phyloP scores from a whole-genome alignment of 768 basidiomycete genomes.

The Boletus bicolor region DNA sequence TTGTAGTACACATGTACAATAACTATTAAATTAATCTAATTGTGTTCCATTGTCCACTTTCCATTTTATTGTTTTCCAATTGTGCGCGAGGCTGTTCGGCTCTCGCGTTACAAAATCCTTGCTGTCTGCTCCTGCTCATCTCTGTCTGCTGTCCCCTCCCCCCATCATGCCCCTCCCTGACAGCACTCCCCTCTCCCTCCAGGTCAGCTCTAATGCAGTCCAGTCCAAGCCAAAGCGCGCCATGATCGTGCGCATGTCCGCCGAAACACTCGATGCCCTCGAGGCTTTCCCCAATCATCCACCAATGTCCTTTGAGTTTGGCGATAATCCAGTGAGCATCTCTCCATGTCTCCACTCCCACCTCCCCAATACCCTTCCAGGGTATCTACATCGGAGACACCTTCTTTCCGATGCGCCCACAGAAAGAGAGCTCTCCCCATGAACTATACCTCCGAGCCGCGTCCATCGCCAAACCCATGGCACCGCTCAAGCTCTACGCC shows the following conservation, averaged over 20 bases:
- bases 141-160: too few relatives aligned
- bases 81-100: too few relatives aligned
- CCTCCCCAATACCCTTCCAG: slow-evolving; percentile 32
- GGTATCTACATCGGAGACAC: slow-evolving; percentile 63
- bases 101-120: too few relatives aligned
- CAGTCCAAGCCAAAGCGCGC: slow-evolving; percentile 67
- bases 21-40: too few relatives aligned
- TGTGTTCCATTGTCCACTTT: too few relatives aligned
- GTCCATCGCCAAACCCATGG: slow-evolving; percentile 53
- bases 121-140: too few relatives aligned
- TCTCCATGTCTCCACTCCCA: background rate
- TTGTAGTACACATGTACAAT: too few relatives aligned
- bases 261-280: slow-evolving; percentile 68
- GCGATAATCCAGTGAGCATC: slow-evolving; percentile 51
- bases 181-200: slow-evolving; percentile 52
- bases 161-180: slow-evolving; percentile 66
- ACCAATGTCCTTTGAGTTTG: slow-evolving; percentile 60
- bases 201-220: slow-evolving; percentile 50
- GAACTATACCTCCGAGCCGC: slow-evolving; percentile 72
- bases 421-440: slow-evolving; percentile 54
- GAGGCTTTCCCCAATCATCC: slow-evolving; percentile 44
- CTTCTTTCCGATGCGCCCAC: slow-evolving; percentile 57
- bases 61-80: too few relatives aligned
- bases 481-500: slow-evolving; percentile 70
- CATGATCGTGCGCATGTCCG: slow-evolving; percentile 73